Percentiles rank a stretch among this genome's conserved stretches.
These are phyloP conservation scores for Trichoderma asperelloides DNA, from an alignment of 495 filamentous ascomycete species.

Conservation along the genomic window DNA sequence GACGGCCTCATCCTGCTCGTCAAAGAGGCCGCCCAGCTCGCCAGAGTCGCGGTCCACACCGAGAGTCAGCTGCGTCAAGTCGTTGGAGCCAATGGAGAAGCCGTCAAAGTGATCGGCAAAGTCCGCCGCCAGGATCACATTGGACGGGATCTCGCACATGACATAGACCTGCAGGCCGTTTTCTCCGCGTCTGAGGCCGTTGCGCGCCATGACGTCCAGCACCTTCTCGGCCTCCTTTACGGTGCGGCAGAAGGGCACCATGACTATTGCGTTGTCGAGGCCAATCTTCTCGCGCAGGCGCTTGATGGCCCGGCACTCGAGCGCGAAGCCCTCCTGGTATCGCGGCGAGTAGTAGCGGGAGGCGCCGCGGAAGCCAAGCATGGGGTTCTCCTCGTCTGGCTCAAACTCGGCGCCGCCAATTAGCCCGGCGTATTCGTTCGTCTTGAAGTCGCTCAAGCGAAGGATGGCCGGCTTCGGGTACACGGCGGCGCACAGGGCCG, in stretches of 20 bases:
- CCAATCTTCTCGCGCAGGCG: constrained; percentile 26
- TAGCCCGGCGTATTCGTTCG: constrained; percentile 31
- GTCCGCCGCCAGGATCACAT: constrained; percentile 25
- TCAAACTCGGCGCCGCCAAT: constrained; percentile 31
- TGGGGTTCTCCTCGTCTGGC: constrained; percentile 28
- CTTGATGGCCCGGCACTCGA: constrained; percentile 32
- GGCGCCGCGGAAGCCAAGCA: constrained; percentile 32
- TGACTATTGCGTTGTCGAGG: constrained; percentile 28
- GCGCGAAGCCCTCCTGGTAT: constrained; percentile 27
- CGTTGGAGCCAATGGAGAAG: constrained; percentile 33
- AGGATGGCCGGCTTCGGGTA: constrained; percentile 27
- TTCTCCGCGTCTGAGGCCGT: constrained; percentile 25
- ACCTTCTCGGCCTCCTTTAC: constrained; percentile 25
- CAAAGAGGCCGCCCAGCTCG: constrained; percentile 25
- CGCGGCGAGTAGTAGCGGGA: constrained; percentile 31
- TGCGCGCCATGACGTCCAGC: constrained; percentile 23
- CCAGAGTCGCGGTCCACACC: constrained; percentile 28
- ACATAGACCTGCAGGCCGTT: constrained; percentile 28
- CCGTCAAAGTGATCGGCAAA: constrained; percentile 29
- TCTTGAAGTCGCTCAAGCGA: constrained; percentile 34
- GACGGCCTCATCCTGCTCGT: constrained; percentile 29
- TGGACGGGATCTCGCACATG: constrained; percentile 34
- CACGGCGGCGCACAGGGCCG: constrained; percentile 25
- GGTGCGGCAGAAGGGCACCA: constrained; percentile 33
- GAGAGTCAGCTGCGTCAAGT: constrained; percentile 30